A percentile compares a stretch with the other conserved stretches of the same genome.
These are phyloP conservation scores for Candida vartiovaarae DNA, from an alignment of 805 yeast species.

Conservation along the genomic window DNA sequence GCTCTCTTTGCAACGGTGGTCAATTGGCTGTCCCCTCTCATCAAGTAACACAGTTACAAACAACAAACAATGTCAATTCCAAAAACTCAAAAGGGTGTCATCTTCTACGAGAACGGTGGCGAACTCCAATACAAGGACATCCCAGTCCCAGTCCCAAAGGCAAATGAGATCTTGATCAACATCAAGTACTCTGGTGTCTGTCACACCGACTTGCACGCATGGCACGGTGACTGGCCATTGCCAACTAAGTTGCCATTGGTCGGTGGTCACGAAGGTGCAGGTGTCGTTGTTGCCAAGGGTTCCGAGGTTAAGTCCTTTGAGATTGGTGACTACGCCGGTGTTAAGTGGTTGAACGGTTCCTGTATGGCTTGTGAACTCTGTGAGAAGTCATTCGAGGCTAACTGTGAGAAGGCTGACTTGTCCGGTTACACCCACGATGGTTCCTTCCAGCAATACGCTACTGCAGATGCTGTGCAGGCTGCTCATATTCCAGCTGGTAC, in stretches of 20 bases:
- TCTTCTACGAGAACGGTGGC: constrained; percentile 45
- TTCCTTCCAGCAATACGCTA: constrained; percentile 52
- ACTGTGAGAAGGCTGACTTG: constrained; percentile 64
- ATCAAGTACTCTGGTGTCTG: constrained; percentile 61
- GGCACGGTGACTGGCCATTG: constrained; percentile 53
- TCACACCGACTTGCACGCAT: constrained; percentile 62
- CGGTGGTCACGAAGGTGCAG: constrained; percentile 74
- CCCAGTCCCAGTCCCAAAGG: constrained; percentile 49
- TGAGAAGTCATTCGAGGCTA: constrained; percentile 50
- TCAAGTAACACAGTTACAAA: neutral
- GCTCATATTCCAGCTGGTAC: constrained; percentile 50
- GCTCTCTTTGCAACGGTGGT: neutral
- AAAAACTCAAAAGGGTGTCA: constrained; percentile 42
- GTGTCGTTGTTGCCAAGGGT: constrained; percentile 60
- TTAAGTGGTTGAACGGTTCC: constrained; percentile 64
- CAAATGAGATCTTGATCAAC: constrained; percentile 49
- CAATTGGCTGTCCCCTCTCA: neutral
- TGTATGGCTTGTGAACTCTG: constrained; percentile 62
- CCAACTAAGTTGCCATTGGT: constrained; percentile 52
- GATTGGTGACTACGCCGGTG: constrained; percentile 60
- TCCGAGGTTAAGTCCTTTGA: constrained; percentile 51
- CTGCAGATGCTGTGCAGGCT: constrained; percentile 59
- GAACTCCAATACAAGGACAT: constrained; percentile 41
- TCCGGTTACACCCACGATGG: constrained; percentile 60
- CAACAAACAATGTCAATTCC: constrained; percentile 24